Evolutionary conservation across 1,139 yeast genomes (phyloP), one percentile per base, ranked within the genome.

Genomic region (Yamadazyma buinensis): DNA sequence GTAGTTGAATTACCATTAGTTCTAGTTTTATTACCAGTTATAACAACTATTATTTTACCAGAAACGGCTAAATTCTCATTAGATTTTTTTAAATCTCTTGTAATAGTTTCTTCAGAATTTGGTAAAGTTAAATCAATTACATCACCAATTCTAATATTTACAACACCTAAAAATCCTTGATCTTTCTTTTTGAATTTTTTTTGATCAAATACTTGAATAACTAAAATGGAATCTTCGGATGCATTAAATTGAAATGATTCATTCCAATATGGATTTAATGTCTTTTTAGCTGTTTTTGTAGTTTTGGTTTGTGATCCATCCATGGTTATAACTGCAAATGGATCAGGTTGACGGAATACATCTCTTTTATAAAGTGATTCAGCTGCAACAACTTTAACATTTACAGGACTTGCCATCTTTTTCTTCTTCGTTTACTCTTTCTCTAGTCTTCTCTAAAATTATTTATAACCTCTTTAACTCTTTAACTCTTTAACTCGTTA

Each of bases 141-240:
- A 58, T 92, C 97, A 30, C 95, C 94, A 28, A 90, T 77, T 48
- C 95, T 74, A 35, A 92, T 77, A 61, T 92, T 94, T 40, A 94
- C 94, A 15, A 92, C 98, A 39, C 99, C 99, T 35, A 92, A 69
- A 50, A 92, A 92, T n/a, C 98, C 98, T 61, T 92, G 98, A 57
- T 92, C 98, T 74, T 88, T 90, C 80, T 88, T 88, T 59, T 92
- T 92, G 67, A 92, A 92, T 62, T 92, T 92, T 57, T 88, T 90
- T 60, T 90, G 97, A 59, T 92, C 98, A 61, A 94, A 92, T 12
- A 92, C 94, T 59, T 92, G 98, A 43, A 92, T 80, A 7, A 94
- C 95, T 39, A 92, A 69, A 30, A 90, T 86, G 14, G 95, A 84
- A 49, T 85, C 84, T 51, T 88, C 96, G 45, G 73, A 74, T 20